phyloP scores from a whole-genome alignment of 2,329 filamentous ascomycete genomes.

The Aspergillus luchuensis region DNA sequence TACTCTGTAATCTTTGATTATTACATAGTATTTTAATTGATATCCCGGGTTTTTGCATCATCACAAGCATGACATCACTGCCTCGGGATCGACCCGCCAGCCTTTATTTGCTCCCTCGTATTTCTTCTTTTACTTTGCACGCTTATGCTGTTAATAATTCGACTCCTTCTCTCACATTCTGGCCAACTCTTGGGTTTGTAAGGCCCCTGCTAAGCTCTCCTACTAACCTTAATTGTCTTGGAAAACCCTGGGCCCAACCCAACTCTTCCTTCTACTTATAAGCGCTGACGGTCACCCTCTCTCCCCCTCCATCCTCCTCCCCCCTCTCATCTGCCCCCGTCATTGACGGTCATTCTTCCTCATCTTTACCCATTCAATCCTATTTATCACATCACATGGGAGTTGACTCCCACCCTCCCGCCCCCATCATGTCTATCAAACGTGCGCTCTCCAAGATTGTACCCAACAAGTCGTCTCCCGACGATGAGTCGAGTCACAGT shows the following conservation, averaged over 20 bases:
- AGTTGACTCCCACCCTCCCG: background rate
- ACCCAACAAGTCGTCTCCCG: conserved; percentile 20
- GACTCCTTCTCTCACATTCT: conserved; percentile 1
- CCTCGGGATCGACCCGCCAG: background rate
- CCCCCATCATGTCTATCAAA: conserved; percentile 50
- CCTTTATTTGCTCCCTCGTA: background rate
- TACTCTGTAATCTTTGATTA: background rate
- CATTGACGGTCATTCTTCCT: background rate
- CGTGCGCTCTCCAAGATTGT: conserved; percentile 46
- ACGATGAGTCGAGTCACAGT: conserved; percentile 28
- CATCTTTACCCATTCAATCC: background rate
- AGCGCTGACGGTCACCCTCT: background rate
- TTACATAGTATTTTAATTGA: background rate
- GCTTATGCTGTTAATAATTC: background rate
- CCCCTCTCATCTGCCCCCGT: background rate
- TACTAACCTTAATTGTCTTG: background rate
- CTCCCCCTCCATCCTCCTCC: background rate
- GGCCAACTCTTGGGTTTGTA: background rate
- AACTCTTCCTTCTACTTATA: background rate
- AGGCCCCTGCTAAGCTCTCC: background rate
- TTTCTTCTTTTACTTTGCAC: conserved; percentile 4
- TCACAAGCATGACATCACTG: background rate
- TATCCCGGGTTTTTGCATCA: background rate
- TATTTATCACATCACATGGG: background rate
- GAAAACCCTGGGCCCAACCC: background rate